Conservation (phyloP, 495 filamentous ascomycete genomes). For the Penicillium roqueforti region DNA sequence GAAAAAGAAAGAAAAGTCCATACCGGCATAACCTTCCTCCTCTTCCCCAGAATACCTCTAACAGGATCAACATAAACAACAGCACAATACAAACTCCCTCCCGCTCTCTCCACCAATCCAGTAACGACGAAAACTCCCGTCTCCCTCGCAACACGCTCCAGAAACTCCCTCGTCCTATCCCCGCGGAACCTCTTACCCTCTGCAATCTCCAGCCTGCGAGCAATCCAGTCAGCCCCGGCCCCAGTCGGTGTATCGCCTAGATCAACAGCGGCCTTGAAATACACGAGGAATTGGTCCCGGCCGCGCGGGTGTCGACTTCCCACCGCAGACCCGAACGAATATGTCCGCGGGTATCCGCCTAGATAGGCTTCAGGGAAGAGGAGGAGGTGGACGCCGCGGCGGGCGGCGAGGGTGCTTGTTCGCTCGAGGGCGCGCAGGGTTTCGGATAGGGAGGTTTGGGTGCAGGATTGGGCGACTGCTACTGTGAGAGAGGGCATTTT, state of each 20-base stretch:
- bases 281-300: conserved; percentile 77
- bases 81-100: conserved; percentile 80
- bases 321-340: conserved; percentile 68
- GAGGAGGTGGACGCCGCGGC: conserved; percentile 63
- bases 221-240: conserved; percentile 69
- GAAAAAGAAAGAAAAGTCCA: conserved; percentile 12
- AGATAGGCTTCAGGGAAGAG: conserved; percentile 93
- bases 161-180: conserved; percentile 77
- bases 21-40: conserved; percentile 90
- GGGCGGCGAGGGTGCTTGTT: conserved; percentile 44
- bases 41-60: conserved; percentile 72
- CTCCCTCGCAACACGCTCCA: conserved; percentile 70
- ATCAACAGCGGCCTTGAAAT: conserved; percentile 76
- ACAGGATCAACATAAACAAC: conserved; percentile 78
- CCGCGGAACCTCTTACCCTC: conserved; percentile 53
- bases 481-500: conserved; percentile 2
- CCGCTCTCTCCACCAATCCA: conserved; percentile 74
- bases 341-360: conserved; percentile 88
- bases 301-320: conserved; percentile 64
- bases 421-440: conserved; percentile 63
- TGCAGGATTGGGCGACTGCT: conserved; percentile 60
- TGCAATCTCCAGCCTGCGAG: conserved; percentile 52
- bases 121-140: conserved; percentile 76
- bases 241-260: conserved; percentile 80
- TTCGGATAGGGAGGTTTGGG: conserved; percentile 55